Conservation (phyloP, 2,329 filamentous ascomycete genomes). For the Purpureocillium takamizusanense region DNA sequence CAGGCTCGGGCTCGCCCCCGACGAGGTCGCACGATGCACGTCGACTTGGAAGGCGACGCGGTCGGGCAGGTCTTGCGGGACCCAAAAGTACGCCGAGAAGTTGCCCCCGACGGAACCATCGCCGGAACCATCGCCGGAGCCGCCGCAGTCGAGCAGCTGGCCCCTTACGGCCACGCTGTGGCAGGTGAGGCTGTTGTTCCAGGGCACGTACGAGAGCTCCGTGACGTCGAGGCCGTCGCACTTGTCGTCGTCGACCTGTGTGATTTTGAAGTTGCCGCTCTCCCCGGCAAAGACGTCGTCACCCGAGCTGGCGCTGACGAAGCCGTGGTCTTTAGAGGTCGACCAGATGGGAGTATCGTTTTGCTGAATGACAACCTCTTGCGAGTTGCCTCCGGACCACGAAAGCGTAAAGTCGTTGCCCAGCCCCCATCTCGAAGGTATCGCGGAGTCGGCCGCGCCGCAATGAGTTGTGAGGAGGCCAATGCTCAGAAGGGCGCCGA, state of each 20-base stretch:
- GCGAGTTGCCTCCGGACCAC: not conserved
- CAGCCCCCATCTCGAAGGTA: not conserved
- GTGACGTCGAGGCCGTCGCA: not conserved
- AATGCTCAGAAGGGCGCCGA: too few species aligned
- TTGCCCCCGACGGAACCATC: not conserved
- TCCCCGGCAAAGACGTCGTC: not conserved
- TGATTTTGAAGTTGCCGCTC: not conserved
- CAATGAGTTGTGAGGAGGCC: too few species aligned
- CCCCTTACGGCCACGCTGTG: not conserved
- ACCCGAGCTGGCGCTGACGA: not conserved
- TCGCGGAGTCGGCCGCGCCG: too few species aligned
- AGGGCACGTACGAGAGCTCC: not conserved
- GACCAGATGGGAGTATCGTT: not conserved
- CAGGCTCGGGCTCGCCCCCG: too few species aligned
- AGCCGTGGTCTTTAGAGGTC: not conserved
- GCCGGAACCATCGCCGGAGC: not conserved
- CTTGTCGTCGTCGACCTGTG: too few species aligned
- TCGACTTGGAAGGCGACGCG: too few species aligned
- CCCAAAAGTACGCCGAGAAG: not conserved
- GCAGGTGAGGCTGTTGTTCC: not conserved
- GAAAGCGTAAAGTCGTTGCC: not conserved
- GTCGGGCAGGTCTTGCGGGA: not conserved
- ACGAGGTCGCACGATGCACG: too few species aligned
- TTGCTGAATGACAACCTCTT: not conserved
- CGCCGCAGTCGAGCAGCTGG: not conserved